A percentile compares a stretch with the other conserved stretches of the same genome.
Conservation (phyloP, 768 basidiomycete genomes). For the Daedalea quercina region DNA sequence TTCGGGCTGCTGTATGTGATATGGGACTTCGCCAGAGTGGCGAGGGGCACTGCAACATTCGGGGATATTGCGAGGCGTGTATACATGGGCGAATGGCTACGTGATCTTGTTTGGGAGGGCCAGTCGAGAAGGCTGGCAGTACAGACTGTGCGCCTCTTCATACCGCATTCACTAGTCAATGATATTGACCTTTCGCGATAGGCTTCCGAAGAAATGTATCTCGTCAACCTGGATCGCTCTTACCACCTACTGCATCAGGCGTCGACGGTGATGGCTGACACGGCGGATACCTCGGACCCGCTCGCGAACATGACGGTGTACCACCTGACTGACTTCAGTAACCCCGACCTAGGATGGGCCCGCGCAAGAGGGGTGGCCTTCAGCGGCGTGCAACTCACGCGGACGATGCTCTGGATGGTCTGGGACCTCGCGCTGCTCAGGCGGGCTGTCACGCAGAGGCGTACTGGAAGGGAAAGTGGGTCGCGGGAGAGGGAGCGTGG, state of each 20-base stretch:
- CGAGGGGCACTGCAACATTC: conserved; percentile 4
- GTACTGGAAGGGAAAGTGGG: neutral
- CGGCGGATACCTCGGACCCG: neutral
- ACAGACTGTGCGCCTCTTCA: conserved; percentile 10
- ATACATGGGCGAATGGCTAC: conserved; percentile 12
- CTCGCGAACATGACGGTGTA: neutral
- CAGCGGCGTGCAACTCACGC: conserved; percentile 13
- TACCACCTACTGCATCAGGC: conserved; percentile 2
- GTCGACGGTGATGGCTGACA: neutral
- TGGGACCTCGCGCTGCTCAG: conserved; percentile 12
- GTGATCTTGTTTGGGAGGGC: conserved; percentile 15
- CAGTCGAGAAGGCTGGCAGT: conserved; percentile 10
- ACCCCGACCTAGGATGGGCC: conserved; percentile 2
- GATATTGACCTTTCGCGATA: neutral
- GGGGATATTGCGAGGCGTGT: conserved; percentile 12
- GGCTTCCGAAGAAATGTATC: conserved; percentile 15
- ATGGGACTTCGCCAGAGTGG: conserved; percentile 13
- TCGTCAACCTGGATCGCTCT: conserved; percentile 10
- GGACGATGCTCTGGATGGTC: conserved; percentile 15
- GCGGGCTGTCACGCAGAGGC: neutral
- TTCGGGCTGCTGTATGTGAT: conserved; percentile 16
- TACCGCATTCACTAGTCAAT: neutral
- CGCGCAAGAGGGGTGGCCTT: conserved; percentile 6
- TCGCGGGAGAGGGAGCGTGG: neutral
- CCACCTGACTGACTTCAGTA: conserved; percentile 14